Percentiles rank a stretch among this genome's conserved stretches.
These are phyloP conservation scores for Marasmius fiardii DNA, from an alignment of 1,284 basidiomycete species.

Conservation along the genomic window DNA sequence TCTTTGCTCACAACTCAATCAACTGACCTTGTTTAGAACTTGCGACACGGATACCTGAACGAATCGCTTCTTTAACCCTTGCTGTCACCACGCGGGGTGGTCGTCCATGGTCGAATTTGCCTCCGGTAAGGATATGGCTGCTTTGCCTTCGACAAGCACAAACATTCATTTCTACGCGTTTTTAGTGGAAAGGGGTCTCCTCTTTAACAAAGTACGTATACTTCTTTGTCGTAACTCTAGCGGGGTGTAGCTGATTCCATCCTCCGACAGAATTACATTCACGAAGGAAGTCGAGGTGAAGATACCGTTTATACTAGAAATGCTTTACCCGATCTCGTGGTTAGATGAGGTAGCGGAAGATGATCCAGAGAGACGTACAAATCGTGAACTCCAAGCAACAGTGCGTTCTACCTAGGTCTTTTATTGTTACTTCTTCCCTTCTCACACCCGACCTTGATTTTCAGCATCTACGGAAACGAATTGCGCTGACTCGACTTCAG, in stretches of 20 bases:
- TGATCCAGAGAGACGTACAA: conserved; percentile 57
- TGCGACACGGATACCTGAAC: conserved; percentile 60
- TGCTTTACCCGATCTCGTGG: conserved; percentile 62
- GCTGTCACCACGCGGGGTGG: conserved; percentile 72
- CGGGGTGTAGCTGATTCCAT: not conserved
- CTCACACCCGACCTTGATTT: not conserved
- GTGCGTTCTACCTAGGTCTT: conserved; percentile 29
- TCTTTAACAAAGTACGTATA: conserved; percentile 30
- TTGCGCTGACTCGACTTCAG: conserved; percentile 58
- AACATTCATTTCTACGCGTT: conserved; percentile 1
- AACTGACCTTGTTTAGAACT: conserved; percentile 48
- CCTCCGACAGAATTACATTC: conserved; percentile 35
- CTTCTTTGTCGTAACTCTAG: not conserved
- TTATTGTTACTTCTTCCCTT: not conserved
- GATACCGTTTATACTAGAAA: conserved; percentile 51
- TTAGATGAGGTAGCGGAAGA: conserved; percentile 47
- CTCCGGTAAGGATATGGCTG: conserved; percentile 43
- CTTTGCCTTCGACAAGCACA: not conserved
- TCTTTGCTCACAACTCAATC: not conserved
- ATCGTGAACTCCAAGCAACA: conserved; percentile 52
- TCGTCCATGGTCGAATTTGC: conserved; percentile 49
- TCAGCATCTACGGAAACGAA: conserved; percentile 53
- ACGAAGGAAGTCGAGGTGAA: conserved; percentile 49
- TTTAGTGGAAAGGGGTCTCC: conserved; percentile 41
- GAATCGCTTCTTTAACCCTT: conserved; percentile 66